These are phyloP conservation scores for Penicillium sp. DNA, from an alignment of 2,329 filamentous ascomycete genomes.

Conservation along the genomic window DNA sequence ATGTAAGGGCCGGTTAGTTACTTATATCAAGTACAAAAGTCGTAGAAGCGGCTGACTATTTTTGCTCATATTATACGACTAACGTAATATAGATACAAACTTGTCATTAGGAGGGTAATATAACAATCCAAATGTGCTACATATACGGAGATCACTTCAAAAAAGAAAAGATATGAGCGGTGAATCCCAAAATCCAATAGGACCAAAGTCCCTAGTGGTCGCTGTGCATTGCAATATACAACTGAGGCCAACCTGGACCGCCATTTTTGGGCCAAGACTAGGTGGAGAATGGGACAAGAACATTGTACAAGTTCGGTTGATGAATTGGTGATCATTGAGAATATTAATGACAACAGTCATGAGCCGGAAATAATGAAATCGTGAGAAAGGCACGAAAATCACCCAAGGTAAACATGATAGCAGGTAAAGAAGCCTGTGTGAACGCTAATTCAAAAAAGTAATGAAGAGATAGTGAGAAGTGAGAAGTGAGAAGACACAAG, in stretches of 20 bases:
- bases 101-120: not conserved
- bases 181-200: not conserved
- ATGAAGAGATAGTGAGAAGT: not conserved
- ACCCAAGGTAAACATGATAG: conserved; percentile 2
- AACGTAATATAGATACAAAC: too few relatives aligned
- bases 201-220: not conserved
- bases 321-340: conserved; percentile 3
- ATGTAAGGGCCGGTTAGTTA: too few relatives aligned
- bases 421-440: conserved; percentile 6
- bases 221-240: conserved; percentile 1
- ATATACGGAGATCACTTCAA: too few relatives aligned
- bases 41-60: not conserved
- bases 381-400: conserved; percentile 1
- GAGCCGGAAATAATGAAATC: not conserved
- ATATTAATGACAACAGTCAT: not conserved
- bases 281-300: not conserved
- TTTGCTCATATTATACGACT: not conserved
- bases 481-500: not conserved
- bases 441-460: conserved; percentile 8
- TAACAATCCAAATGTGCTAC: not conserved
- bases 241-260: not conserved
- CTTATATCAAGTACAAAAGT: not conserved
- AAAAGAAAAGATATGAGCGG: not conserved
- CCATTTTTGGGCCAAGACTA: not conserved
- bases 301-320: not conserved